phyloP scores from a whole-genome alignment of 1,284 basidiomycete genomes.

The Earliella scabrosa region DNA sequence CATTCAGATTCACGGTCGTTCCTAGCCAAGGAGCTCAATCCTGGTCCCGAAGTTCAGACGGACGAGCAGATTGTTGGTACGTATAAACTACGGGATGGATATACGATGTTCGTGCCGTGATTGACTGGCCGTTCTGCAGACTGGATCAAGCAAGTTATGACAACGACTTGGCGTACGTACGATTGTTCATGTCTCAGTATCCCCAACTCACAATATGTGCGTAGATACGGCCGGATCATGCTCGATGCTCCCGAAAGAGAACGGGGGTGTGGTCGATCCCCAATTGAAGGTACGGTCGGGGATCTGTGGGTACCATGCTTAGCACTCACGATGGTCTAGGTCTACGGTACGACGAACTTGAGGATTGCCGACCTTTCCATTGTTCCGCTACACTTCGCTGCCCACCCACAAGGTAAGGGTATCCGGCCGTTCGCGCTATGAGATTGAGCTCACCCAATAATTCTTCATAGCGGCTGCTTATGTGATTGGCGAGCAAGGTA shows the following conservation, averaged over 20 bases:
- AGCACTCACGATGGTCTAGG: conserved; percentile 37
- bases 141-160: conserved; percentile 29
- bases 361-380: conserved; percentile 42
- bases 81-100: no score
- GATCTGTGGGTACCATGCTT: neutral
- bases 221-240: conserved; percentile 35
- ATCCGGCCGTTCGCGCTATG: neutral
- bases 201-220: neutral
- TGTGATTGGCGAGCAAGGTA: conserved; percentile 37
- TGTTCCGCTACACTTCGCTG: conserved; percentile 33
- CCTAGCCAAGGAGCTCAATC: conserved; percentile 38
- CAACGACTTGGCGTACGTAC: conserved; percentile 34
- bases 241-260: conserved; percentile 34
- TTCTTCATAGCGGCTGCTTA: conserved; percentile 31
- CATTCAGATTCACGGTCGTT: conserved; percentile 11
- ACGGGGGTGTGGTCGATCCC: conserved; percentile 34
- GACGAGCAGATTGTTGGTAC: conserved; percentile 30
- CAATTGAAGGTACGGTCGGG: conserved; percentile 29
- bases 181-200: neutral
- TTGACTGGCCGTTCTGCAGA: conserved; percentile 17
- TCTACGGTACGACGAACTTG: conserved; percentile 42
- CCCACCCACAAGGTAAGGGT: conserved; percentile 34
- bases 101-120: neutral
- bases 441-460: conserved; percentile 5
- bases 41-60: conserved; percentile 38